Conservation (phyloP, 805 yeast species). For the Komagataella ulmi region DNA sequence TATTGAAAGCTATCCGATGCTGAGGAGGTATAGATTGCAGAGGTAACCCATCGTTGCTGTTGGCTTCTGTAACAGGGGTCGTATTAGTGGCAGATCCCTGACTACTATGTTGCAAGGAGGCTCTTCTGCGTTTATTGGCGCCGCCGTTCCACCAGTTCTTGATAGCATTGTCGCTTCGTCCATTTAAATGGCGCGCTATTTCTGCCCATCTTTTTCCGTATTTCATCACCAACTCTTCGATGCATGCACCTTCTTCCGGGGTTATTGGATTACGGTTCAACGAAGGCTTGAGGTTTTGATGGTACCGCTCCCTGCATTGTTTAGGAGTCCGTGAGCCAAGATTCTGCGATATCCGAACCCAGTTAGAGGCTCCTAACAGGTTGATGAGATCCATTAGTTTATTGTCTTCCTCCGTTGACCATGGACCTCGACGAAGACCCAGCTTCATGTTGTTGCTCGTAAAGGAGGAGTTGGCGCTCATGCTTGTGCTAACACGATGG, state of each 20-base stretch:
- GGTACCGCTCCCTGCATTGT: constrained; percentile 85
- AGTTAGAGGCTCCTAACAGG: constrained; percentile 67
- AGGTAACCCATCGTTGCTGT: constrained; percentile 4
- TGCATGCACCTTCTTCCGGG: constrained; percentile 69
- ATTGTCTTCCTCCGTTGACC: constrained; percentile 81
- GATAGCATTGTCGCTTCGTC: constrained; percentile 82
- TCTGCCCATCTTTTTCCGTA: constrained; percentile 93
- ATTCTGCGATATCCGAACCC: constrained; percentile 75
- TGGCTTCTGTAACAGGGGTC: background rate
- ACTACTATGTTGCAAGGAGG: constrained; percentile 15
- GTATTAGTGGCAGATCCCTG: constrained; percentile 5
- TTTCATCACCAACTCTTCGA: constrained; percentile 64
- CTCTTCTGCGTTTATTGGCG: constrained; percentile 66
- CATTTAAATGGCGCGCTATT: constrained; percentile 76
- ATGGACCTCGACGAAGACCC: constrained; percentile 55
- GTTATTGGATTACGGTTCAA: constrained; percentile 75
- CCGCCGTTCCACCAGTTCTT: constrained; percentile 98
- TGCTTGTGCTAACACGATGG: background rate
- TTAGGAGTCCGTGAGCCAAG: constrained; percentile 75
- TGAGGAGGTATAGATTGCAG: background rate
- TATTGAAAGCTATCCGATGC: background rate
- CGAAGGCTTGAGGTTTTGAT: constrained; percentile 80
- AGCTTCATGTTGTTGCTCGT: background rate
- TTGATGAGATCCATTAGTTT: constrained; percentile 56
- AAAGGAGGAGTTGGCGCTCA: background rate